Evolutionary conservation across 345 rosid genomes (phyloP).

Genomic region (Eucalyptus tenuipes): DNA sequence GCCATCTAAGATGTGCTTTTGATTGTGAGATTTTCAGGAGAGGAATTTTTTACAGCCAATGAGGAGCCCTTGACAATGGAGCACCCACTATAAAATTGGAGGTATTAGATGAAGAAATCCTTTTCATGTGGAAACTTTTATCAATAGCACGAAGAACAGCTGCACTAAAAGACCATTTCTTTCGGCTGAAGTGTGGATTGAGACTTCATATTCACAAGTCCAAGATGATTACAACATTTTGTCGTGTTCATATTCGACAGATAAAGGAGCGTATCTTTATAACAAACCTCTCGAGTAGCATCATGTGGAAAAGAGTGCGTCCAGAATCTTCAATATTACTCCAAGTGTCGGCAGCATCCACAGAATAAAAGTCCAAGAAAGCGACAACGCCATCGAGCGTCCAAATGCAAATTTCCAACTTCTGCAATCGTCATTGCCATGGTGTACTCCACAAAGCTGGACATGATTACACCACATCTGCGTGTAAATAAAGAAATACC

Average conservation of each 20-base stretch:
- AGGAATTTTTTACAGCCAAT: background rate
- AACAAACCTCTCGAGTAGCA: slow-evolving; percentile 7
- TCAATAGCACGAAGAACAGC: slow-evolving; percentile 19
- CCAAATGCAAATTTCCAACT: background rate
- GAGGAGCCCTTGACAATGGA: background rate
- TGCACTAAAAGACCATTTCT: slow-evolving; percentile 30
- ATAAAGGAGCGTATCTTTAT: background rate
- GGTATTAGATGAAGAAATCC: slow-evolving; percentile 13
- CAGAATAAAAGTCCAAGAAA: background rate
- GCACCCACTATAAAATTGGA: slow-evolving; percentile 2
- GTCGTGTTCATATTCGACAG: slow-evolving; percentile 1
- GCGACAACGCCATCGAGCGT: background rate
- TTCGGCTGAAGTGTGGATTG: slow-evolving; percentile 34
- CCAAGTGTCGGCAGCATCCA: background rate
- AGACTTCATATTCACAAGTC: slow-evolving; percentile 13
- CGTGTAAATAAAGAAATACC: slow-evolving; percentile 9
- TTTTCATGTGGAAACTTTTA: slow-evolving; percentile 2
- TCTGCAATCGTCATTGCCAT: background rate
- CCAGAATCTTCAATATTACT: background rate
- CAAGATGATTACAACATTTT: slow-evolving; percentile 11
- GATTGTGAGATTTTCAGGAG: background rate
- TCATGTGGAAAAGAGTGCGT: background rate
- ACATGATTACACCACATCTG: background rate
- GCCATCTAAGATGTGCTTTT: background rate
- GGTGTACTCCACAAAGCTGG: slow-evolving; percentile 9